These are phyloP conservation scores for Millerago galiae DNA, from an alignment of 805 yeast species.

Conservation along the genomic window DNA sequence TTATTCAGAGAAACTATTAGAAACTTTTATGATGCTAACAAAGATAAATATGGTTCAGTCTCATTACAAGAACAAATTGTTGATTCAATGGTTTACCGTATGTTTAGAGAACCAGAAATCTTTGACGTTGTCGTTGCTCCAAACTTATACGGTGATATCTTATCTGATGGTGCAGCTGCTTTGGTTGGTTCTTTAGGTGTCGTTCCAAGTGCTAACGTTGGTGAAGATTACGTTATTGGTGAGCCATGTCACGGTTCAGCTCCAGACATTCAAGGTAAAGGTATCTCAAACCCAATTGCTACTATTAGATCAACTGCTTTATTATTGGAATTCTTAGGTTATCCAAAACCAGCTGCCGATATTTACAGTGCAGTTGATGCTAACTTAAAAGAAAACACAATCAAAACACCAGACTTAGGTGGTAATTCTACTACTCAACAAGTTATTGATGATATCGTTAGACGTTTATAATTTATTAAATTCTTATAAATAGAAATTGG, in stretches of 20 bases:
- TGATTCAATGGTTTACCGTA: conserved; percentile 97
- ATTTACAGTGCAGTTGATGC: conserved; percentile 94
- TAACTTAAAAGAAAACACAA: conserved; percentile 68
- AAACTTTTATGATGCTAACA: conserved; percentile 42
- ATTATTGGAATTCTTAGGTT: conserved; percentile 95
- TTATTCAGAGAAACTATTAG: conserved; percentile 81
- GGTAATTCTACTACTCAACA: conserved; percentile 83
- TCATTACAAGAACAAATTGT: conserved; percentile 91
- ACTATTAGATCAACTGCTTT: conserved; percentile 96
- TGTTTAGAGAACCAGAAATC: conserved; percentile 97
- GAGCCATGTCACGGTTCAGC: conserved; percentile 99
- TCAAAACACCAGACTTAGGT: conserved; percentile 91
- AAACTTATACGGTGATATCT: conserved; percentile 93
- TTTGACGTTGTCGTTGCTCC: conserved; percentile 99
- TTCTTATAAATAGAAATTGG: not conserved
- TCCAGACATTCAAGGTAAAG: conserved; percentile 95
- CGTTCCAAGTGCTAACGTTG: conserved; percentile 97
- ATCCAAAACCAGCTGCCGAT: conserved; percentile 80
- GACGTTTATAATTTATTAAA: conserved; percentile 17
- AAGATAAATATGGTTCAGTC: conserved; percentile 51
- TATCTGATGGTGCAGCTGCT: conserved; percentile 98
- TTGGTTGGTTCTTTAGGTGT: conserved; percentile 96
- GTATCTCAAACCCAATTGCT: conserved; percentile 94
- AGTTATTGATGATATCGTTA: conserved; percentile 76
- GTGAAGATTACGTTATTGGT: conserved; percentile 93